A percentile compares a stretch with the other conserved stretches of the same genome.
Conservation (phyloP, 2,329 filamentous ascomycete genomes). For the Pseudocercospora eumusae region DNA sequence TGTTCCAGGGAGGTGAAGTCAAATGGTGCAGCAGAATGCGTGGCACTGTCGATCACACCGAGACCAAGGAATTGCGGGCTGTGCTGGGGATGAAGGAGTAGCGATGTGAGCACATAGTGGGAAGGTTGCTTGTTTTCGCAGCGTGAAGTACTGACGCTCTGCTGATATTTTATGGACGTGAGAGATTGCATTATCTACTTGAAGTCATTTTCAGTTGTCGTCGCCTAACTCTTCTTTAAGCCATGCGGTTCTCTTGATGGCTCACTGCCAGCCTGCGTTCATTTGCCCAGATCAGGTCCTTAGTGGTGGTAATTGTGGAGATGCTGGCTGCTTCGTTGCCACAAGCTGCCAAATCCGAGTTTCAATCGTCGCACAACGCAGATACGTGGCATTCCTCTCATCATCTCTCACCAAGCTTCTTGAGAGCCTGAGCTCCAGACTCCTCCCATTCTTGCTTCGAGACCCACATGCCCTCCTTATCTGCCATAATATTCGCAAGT, state of each 20-base stretch:
- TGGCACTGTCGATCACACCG: constrained; percentile 41
- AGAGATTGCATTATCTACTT: background rate
- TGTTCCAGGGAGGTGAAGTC: constrained; percentile 40
- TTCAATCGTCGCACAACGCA: background rate
- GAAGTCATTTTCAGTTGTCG: background rate
- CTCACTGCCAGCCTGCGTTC: background rate
- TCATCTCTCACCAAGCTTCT: constrained; percentile 88
- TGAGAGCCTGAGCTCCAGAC: constrained; percentile 77
- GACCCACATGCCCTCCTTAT: constrained; percentile 99
- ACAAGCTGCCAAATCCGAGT: background rate
- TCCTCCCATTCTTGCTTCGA: constrained; percentile 96
- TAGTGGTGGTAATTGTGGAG: background rate
- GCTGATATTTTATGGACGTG: background rate
- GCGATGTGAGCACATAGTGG: background rate
- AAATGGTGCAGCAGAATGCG: constrained; percentile 42
- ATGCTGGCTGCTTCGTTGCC: background rate
- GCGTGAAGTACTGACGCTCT: background rate
- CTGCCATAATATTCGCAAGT: constrained; percentile 96
- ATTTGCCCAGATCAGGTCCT: background rate
- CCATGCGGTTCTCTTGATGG: background rate
- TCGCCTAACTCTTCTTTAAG: background rate
- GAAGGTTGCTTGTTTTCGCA: background rate
- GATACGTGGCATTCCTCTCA: background rate
- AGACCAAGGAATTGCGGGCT: constrained; percentile 37
- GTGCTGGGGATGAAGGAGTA: constrained; percentile 35